A percentile compares a stretch with the other conserved stretches of the same genome.
These are phyloP conservation scores for Aspergillus fischeri DNA, from an alignment of 2,329 filamentous ascomycete genomes.

Conservation along the genomic window DNA sequence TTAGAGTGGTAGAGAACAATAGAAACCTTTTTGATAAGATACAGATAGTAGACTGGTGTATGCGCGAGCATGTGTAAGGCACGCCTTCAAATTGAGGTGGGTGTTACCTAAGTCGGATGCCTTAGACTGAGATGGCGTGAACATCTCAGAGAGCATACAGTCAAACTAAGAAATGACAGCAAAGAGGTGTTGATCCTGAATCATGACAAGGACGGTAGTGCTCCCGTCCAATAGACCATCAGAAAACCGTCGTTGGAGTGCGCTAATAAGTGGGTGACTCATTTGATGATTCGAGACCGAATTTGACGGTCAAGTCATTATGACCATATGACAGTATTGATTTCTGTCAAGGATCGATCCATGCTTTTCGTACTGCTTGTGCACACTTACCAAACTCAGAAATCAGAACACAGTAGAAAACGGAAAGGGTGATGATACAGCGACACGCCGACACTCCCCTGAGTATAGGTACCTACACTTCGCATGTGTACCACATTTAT, in stretches of 20 bases:
- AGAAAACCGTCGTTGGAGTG: neutral
- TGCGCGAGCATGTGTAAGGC: neutral
- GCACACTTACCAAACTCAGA: too few species aligned
- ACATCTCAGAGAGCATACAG: neutral
- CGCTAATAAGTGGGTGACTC: neutral
- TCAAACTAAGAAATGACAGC: neutral
- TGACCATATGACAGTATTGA: neutral
- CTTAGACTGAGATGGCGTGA: conserved; percentile 14
- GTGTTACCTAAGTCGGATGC: conserved; percentile 12
- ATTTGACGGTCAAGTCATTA: neutral
- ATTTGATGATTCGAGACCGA: neutral
- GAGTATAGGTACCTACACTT: too few species aligned
- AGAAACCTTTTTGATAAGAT: neutral
- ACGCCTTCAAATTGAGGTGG: neutral
- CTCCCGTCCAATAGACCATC: neutral
- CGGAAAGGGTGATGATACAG: too few species aligned
- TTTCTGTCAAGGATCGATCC: too few species aligned
- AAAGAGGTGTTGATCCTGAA: neutral
- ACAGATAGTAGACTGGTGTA: neutral
- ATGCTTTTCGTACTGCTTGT: too few species aligned
- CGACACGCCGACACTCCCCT: too few species aligned
- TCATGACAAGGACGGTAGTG: neutral
- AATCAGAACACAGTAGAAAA: too few species aligned
- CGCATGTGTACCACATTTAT: too few species aligned
- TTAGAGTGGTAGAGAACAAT: neutral